Percentiles rank a stretch among this genome's conserved stretches.
Conservation (phyloP, 257 asterid genomes). For the Scutellaria minor region DNA sequence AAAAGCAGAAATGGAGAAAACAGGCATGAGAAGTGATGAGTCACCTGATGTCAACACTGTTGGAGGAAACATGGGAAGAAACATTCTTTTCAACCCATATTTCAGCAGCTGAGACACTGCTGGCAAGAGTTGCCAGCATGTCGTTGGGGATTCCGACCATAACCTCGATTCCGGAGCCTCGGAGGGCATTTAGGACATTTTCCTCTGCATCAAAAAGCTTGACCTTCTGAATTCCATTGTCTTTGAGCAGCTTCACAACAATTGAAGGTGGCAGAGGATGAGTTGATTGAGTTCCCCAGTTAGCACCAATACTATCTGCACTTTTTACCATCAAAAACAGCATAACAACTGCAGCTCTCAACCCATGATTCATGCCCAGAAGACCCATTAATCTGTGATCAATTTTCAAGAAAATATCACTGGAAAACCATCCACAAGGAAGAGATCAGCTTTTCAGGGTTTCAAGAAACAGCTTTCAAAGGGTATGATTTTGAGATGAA, state of each 20-base stretch:
- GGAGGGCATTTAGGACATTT: slow-evolving; percentile 53
- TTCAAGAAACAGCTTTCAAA: neutral
- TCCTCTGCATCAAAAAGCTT: slow-evolving; percentile 91
- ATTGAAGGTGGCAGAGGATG: slow-evolving; percentile 73
- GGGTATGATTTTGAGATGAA: slow-evolving; percentile 11
- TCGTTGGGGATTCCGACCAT: slow-evolving; percentile 98
- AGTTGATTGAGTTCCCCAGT: slow-evolving; percentile 92
- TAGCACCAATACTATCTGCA: slow-evolving; percentile 74
- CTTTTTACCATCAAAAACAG: slow-evolving; percentile 38
- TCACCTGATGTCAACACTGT: slow-evolving; percentile 82
- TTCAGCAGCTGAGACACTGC: slow-evolving; percentile 76
- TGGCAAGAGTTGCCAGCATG: slow-evolving; percentile 64
- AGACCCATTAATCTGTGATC: slow-evolving; percentile 40
- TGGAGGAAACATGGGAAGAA: slow-evolving; percentile 71
- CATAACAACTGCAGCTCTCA: slow-evolving; percentile 32
- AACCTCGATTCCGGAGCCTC: slow-evolving; percentile 89
- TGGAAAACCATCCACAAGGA: slow-evolving; percentile 3
- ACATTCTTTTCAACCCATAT: slow-evolving; percentile 84
- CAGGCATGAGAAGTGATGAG: neutral
- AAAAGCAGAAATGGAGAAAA: neutral
- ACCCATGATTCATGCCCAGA: slow-evolving; percentile 37
- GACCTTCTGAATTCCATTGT: slow-evolving; percentile 82
- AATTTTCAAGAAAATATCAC: too few relatives aligned
- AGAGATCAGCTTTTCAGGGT: neutral
- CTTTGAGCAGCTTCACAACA: slow-evolving; percentile 71